A percentile compares a stretch with the other conserved stretches of the same genome.
phyloP scores from a whole-genome alignment of 2,329 filamentous ascomycete genomes.

The Ophiostoma triangulosporum region DNA sequence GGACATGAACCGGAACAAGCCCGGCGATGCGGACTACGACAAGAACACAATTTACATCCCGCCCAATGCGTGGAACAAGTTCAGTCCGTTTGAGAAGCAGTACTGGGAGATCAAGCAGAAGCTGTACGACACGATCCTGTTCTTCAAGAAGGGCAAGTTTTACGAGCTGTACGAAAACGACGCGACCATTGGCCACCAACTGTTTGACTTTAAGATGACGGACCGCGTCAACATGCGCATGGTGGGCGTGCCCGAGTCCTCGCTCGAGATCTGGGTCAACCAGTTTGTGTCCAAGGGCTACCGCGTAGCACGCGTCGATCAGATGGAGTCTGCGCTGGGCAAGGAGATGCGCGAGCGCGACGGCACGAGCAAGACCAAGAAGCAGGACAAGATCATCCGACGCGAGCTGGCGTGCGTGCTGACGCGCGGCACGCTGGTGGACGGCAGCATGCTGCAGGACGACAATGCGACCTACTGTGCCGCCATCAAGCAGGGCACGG shows the following conservation, averaged over 20 bases:
- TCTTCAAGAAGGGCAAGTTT: constrained; percentile 99
- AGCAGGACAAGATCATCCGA: constrained; percentile 84
- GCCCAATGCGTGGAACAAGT: constrained; percentile 61
- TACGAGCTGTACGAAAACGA: constrained; percentile 98
- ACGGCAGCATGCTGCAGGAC: constrained; percentile 92
- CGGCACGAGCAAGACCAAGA: constrained; percentile 50
- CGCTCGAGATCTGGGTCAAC: constrained; percentile 92
- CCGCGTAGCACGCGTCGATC: constrained; percentile 93
- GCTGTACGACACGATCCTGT: constrained; percentile 92
- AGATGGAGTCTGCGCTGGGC: constrained; percentile 86
- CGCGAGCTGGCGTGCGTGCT: constrained; percentile 84
- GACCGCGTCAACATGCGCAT: constrained; percentile 99
- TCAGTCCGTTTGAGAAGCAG: constrained; percentile 92
- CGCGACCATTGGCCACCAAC: constrained; percentile 86
- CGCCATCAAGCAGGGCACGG: constrained; percentile 67
- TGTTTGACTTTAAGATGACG: constrained; percentile 95
- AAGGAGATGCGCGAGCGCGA: constrained; percentile 95
- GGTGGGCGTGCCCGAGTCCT: constrained; percentile 94
- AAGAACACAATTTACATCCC: constrained; percentile 85
- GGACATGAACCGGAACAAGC: constrained; percentile 71
- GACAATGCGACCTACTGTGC: constrained; percentile 97
- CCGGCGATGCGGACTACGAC: constrained; percentile 77
- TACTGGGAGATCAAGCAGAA: constrained; percentile 99
- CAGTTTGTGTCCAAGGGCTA: constrained; percentile 97
- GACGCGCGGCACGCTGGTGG: constrained; percentile 84